A percentile compares a stretch with the other conserved stretches of the same genome.
Evolutionary conservation across 1,139 yeast species (phyloP).

Genomic region (Sugiyamaella pinicola): DNA sequence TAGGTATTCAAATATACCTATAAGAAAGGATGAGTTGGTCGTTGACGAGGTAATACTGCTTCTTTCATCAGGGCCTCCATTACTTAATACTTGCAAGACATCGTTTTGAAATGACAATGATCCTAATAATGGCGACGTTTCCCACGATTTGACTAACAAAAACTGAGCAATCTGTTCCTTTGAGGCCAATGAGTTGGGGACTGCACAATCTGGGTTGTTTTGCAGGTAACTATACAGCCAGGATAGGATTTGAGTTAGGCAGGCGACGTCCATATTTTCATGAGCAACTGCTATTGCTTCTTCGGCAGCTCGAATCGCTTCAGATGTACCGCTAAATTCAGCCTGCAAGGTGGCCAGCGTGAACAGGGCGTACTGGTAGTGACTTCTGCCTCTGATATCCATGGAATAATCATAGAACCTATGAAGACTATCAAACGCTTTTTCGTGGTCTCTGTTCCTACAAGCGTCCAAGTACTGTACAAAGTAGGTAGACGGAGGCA

Average conservation of each 20-base stretch:
- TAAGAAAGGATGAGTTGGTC: conserved; percentile 32
- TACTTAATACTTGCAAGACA: conserved; percentile 53
- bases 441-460: conserved; percentile 66
- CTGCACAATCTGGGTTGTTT: conserved; percentile 55
- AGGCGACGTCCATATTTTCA: conserved; percentile 74
- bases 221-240: conserved; percentile 77
- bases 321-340: conserved; percentile 69
- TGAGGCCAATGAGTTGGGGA: conserved; percentile 39
- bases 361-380: conserved; percentile 80
- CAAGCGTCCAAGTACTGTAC: conserved; percentile 66
- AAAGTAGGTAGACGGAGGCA: conserved; percentile 66
- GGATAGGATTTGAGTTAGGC: conserved; percentile 73
- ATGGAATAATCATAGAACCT: conserved; percentile 87
- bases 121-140: conserved; percentile 53
- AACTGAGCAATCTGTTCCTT: conserved; percentile 65
- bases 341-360: conserved; percentile 79
- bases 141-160: conserved; percentile 59
- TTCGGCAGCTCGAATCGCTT: conserved; percentile 78
- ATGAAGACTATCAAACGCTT: conserved; percentile 71
- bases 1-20: conserved; percentile 54
- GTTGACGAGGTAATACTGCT: background rate
- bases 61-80: conserved; percentile 47
- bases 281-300: conserved; percentile 89
- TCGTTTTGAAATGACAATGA: conserved; percentile 64
- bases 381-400: conserved; percentile 62